Conservation (phyloP, 2,329 filamentous ascomycete genomes). For the Stemphylium beticola region DNA sequence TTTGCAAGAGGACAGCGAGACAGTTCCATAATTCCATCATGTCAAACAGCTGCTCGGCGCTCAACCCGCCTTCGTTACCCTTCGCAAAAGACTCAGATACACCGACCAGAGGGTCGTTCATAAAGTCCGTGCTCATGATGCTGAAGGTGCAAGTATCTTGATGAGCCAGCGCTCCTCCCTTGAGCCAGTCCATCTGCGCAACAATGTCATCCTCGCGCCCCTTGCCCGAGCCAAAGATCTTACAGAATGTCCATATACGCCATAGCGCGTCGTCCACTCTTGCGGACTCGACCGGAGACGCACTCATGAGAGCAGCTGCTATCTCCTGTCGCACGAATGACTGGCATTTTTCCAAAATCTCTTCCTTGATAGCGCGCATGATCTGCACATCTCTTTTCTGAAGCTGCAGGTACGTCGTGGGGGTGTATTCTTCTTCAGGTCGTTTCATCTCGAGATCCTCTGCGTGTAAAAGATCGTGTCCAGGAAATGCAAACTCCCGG, state of each 20-base stretch:
- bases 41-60: slow-evolving; percentile 64
- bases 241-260: slow-evolving; percentile 71
- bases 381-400: slow-evolving; percentile 61
- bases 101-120: slow-evolving; percentile 61
- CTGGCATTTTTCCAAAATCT: slow-evolving; percentile 62
- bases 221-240: slow-evolving; percentile 65
- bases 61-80: slow-evolving; percentile 63
- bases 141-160: slow-evolving; percentile 54
- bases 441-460: slow-evolving; percentile 53
- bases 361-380: slow-evolving; percentile 60
- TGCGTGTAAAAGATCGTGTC: slow-evolving; percentile 50
- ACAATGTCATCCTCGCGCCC: slow-evolving; percentile 64
- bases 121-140: slow-evolving; percentile 58
- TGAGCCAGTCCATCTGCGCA: slow-evolving; percentile 68
- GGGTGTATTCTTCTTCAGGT: slow-evolving; percentile 60
- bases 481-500: slow-evolving; percentile 63
- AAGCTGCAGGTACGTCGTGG: slow-evolving; percentile 58
- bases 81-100: slow-evolving; percentile 64
- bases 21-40: slow-evolving; percentile 71
- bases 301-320: slow-evolving; percentile 58
- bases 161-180: slow-evolving; percentile 61
- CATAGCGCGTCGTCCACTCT: slow-evolving; percentile 68
- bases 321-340: slow-evolving; percentile 64
- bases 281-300: slow-evolving; percentile 53
- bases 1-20: slow-evolving; percentile 61